phyloP scores from a whole-genome alignment of 2,329 filamentous ascomycete species.

The Calonectria ilicicola region DNA sequence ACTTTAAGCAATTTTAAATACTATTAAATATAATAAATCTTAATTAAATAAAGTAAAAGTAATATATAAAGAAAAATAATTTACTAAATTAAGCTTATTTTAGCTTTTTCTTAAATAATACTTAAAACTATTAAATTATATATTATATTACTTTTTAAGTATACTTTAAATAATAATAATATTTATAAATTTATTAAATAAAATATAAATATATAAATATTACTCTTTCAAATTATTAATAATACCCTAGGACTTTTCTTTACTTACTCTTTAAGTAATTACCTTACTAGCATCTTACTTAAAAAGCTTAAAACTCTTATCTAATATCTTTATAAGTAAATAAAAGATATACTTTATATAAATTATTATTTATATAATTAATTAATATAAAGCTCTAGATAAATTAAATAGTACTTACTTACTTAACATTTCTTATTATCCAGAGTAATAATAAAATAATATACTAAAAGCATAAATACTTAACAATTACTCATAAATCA shows the following conservation, averaged over 20 bases:
- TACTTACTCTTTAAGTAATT: background rate
- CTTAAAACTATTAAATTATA: too few relatives aligned
- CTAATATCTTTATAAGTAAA: too few relatives aligned
- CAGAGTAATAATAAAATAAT: background rate
- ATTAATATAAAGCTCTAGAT: background rate
- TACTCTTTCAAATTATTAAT: too few relatives aligned
- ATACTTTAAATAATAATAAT: too few relatives aligned
- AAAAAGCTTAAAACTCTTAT: background rate
- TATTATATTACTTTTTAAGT: background rate
- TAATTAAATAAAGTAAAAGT: too few relatives aligned
- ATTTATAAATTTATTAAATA: background rate
- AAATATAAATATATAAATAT: too few relatives aligned
- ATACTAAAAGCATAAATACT: background rate
- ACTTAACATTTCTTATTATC: background rate
- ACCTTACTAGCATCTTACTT: background rate
- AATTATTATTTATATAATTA: background rate
- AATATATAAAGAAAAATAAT: too few relatives aligned
- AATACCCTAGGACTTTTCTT: background rate
- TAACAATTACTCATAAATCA: background rate
- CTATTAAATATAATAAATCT: too few relatives aligned
- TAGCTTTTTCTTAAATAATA: too few relatives aligned
- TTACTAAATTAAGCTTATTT: too few relatives aligned
- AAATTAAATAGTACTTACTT: background rate
- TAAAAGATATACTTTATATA: too few relatives aligned
- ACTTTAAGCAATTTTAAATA: too few relatives aligned